Conservation (phyloP, 2,329 filamentous ascomycete genomes). For the Grosmannia penicillata region DNA sequence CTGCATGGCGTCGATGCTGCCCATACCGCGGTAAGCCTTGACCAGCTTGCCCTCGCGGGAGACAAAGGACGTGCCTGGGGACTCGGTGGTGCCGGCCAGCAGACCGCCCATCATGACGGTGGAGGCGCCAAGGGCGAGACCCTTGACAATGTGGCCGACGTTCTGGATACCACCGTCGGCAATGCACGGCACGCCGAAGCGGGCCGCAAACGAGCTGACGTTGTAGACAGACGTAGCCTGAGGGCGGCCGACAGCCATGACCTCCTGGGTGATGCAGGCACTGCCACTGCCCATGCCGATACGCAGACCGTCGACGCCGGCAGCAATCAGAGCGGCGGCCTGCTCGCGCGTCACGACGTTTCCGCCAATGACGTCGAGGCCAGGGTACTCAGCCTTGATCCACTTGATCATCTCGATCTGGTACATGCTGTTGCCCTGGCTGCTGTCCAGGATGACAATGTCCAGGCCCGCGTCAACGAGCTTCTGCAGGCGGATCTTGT, state of each 20-base stretch:
- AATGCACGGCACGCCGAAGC: slow-evolving; percentile 94
- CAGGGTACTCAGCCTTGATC: slow-evolving; percentile 75
- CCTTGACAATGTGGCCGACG: slow-evolving; percentile 97
- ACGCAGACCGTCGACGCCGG: slow-evolving; percentile 87
- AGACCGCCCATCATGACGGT: slow-evolving; percentile 99
- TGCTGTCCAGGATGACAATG: slow-evolving; percentile 88
- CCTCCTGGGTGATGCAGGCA: slow-evolving; percentile 97
- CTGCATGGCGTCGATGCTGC: slow-evolving; percentile 97
- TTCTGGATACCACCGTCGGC: slow-evolving; percentile 97
- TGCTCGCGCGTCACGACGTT: slow-evolving; percentile 98
- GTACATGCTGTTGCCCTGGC: slow-evolving; percentile 97
- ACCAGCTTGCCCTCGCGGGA: slow-evolving; percentile 94
- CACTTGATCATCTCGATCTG: slow-evolving; percentile 98
- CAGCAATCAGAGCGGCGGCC: slow-evolving; percentile 80
- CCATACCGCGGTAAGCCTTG: slow-evolving; percentile 99
- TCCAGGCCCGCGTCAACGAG: slow-evolving; percentile 91
- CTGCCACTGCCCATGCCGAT: slow-evolving; percentile 98
- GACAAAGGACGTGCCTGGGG: slow-evolving; percentile 90
- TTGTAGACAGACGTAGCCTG: slow-evolving; percentile 88
- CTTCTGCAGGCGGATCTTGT: slow-evolving; percentile 72
- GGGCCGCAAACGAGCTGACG: slow-evolving; percentile 76
- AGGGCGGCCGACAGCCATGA: slow-evolving; percentile 96
- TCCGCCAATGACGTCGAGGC: slow-evolving; percentile 88
- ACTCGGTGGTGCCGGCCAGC: slow-evolving; percentile 92
- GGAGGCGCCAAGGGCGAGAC: slow-evolving; percentile 81